Percentiles rank a stretch among this genome's conserved stretches.
These are phyloP conservation scores for Oryza coarctata DNA, from an alignment of 176 grass and related monocot genomes.

Conservation along the genomic window DNA sequence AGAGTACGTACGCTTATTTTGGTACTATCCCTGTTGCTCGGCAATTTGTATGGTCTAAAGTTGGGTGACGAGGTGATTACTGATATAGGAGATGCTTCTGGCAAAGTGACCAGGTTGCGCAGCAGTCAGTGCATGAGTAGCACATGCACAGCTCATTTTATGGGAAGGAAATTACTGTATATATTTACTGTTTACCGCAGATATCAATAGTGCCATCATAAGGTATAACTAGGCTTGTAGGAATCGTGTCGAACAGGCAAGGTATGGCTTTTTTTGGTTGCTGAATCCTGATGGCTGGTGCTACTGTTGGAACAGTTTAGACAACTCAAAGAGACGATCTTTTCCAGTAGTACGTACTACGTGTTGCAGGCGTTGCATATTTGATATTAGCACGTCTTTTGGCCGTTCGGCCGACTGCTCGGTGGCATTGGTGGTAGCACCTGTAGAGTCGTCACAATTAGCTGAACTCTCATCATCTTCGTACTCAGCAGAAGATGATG, in stretches of 20 bases:
- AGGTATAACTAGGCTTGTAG: not conserved
- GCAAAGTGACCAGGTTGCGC: slow-evolving; percentile 21
- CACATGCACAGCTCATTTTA: not conserved
- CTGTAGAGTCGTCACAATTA: too few relatives aligned
- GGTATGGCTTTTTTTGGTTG: not conserved
- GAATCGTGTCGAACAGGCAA: not conserved
- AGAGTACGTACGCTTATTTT: not conserved
- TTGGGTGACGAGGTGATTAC: slow-evolving; percentile 4
- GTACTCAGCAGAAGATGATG: too few relatives aligned
- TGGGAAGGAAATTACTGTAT: not conserved
- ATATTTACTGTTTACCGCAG: not conserved
- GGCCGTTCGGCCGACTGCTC: too few relatives aligned
- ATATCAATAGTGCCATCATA: not conserved
- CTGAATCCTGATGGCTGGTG: not conserved
- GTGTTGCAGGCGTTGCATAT: not conserved
- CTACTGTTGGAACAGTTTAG: not conserved
- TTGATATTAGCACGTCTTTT: too few relatives aligned
- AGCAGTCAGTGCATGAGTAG: not conserved
- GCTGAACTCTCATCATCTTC: too few relatives aligned
- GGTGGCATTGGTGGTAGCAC: too few relatives aligned
- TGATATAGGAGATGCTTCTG: slow-evolving; percentile 30
- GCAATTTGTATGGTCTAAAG: slow-evolving; percentile 21
- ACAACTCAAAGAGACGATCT: not conserved
- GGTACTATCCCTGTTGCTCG: not conserved
- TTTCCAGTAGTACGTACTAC: not conserved